Percentiles rank a stretch among this genome's conserved stretches.
Evolutionary conservation across 2,329 filamentous ascomycete genomes (phyloP).

Genomic region (Penicillium carneum): DNA sequence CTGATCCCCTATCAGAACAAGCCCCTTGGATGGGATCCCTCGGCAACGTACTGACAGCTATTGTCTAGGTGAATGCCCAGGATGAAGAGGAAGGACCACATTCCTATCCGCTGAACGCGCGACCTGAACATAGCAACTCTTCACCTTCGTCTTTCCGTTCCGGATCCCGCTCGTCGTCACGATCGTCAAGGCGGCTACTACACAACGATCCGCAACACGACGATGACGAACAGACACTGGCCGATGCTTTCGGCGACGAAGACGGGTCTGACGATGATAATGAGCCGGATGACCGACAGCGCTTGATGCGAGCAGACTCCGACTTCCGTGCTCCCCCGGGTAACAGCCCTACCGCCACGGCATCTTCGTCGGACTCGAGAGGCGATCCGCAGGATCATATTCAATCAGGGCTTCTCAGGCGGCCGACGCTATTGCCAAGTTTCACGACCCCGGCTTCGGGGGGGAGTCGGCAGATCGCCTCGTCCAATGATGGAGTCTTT

Average conservation of each 20-base stretch:
- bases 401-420: conserved; percentile 50
- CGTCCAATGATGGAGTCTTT: conserved; percentile 92
- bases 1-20: conserved; percentile 29
- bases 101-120: conserved; percentile 43
- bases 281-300: conserved; percentile 80
- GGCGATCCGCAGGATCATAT: conserved; percentile 29
- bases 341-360: conserved; percentile 34
- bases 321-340: conserved; percentile 42
- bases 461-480: conserved; percentile 66
- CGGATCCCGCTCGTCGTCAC: conserved; percentile 79
- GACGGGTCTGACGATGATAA: conserved; percentile 74
- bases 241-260: conserved; percentile 88
- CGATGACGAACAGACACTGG: conserved; percentile 79
- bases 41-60: conserved; percentile 22
- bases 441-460: conserved; percentile 54
- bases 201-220: conserved; percentile 59
- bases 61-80: conserved; percentile 52
- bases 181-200: conserved; percentile 61
- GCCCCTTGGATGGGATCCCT: conserved; percentile 24
- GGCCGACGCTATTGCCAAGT: conserved; percentile 62
- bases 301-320: conserved; percentile 75
- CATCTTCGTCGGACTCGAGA: conserved; percentile 40
- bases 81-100: conserved; percentile 52
- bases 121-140: conserved; percentile 46
- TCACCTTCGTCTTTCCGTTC: conserved; percentile 84